Evolutionary conservation across 371 early-diverging fungal species (phyloP).

Genomic region (Mycotypha africana): DNA sequence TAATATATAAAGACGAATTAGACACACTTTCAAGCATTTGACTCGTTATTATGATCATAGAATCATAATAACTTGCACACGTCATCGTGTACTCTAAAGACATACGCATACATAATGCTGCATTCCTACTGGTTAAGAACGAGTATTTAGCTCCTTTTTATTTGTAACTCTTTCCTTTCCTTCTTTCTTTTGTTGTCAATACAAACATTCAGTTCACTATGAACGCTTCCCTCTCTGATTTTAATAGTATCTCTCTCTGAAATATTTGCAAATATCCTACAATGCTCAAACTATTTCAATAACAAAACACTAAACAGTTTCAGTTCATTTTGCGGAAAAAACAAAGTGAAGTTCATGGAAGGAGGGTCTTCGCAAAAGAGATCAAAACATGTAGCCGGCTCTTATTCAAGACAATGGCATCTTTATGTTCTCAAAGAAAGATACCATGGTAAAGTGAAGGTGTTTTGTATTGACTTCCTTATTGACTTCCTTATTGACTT

Average conservation of each 20-base stretch:
- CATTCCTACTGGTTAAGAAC: too few species aligned
- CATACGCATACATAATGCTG: too few species aligned
- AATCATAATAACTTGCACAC: too few species aligned
- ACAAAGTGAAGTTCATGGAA: slow-evolving; percentile 4
- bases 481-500: slow-evolving; percentile 15
- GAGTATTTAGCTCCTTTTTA: too few species aligned
- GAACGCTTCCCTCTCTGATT: too few species aligned
- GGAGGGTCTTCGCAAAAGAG: slow-evolving; percentile 6
- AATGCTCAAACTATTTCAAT: slow-evolving; percentile 12
- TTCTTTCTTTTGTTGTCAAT: too few species aligned
- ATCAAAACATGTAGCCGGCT: slow-evolving; percentile 8
- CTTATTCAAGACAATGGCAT: slow-evolving; percentile 9
- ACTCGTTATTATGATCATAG: too few species aligned
- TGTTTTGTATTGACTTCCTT: slow-evolving; percentile 10
- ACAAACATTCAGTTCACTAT: too few species aligned
- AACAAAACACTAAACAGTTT: slow-evolving; percentile 12
- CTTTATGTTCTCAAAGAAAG: slow-evolving; percentile 9
- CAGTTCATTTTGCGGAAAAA: slow-evolving; percentile 12
- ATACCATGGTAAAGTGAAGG: slow-evolving; percentile 14
- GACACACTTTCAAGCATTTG: too few species aligned
- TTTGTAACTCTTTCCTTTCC: too few species aligned
- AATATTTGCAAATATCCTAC: slow-evolving; percentile 4
- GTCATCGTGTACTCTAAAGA: too few species aligned
- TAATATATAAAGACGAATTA: too few species aligned
- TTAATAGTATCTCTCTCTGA: slow-evolving; percentile 9